A percentile compares a stretch with the other conserved stretches of the same genome.
These are phyloP conservation scores for Mycocentrospora acerina DNA, from an alignment of 2,329 filamentous ascomycete genomes.

Conservation along the genomic window DNA sequence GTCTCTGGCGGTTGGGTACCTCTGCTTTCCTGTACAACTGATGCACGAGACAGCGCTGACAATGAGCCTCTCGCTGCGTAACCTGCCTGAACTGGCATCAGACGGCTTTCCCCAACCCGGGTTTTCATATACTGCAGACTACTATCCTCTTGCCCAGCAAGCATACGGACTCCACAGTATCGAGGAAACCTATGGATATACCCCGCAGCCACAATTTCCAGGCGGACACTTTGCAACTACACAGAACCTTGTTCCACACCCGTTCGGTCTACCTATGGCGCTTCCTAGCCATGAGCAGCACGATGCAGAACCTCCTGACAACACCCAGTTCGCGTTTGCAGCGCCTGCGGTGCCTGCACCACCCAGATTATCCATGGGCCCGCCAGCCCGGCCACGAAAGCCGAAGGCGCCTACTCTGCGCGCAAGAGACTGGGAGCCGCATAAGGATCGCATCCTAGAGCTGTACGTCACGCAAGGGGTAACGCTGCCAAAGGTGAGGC, in stretches of 20 bases:
- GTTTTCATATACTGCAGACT: too few species aligned
- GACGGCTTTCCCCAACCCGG: too few species aligned
- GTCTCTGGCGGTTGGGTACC: too few species aligned
- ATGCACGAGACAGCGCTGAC: too few species aligned
- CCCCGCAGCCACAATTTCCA: too few species aligned
- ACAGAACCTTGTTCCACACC: not conserved
- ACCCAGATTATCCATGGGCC: slow-evolving; percentile 11
- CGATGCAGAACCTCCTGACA: not conserved
- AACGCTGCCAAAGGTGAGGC: slow-evolving; percentile 9
- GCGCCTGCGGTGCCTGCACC: not conserved
- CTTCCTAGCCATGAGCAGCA: not conserved
- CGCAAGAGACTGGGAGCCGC: slow-evolving; percentile 19
- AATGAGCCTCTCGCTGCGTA: too few species aligned
- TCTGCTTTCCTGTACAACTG: too few species aligned
- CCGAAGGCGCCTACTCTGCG: slow-evolving; percentile 21
- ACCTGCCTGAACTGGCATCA: too few species aligned
- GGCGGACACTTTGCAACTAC: too few species aligned
- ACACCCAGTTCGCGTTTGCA: not conserved
- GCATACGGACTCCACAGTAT: too few species aligned
- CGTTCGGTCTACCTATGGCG: not conserved
- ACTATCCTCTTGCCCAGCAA: too few species aligned
- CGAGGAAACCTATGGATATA: too few species aligned
- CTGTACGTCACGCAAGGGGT: slow-evolving; percentile 11
- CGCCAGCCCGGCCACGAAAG: slow-evolving; percentile 16
- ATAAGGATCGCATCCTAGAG: slow-evolving; percentile 15